Conservation (phyloP, 345 rosid species). For the Citrus australasica region DNA sequence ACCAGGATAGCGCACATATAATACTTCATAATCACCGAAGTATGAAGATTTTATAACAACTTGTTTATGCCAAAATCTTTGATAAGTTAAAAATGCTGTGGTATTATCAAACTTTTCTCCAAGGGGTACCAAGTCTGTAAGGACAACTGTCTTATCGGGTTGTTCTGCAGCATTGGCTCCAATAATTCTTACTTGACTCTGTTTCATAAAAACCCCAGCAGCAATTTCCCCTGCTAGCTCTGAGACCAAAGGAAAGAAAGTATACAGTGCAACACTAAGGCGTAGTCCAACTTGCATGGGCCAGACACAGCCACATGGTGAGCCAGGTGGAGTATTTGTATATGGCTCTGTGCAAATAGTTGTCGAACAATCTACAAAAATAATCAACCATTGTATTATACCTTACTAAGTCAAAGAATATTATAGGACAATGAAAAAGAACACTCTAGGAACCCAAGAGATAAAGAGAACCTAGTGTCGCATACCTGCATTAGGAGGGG, state of each 20-base stretch:
- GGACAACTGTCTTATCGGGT: conserved; percentile 81
- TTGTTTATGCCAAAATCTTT: conserved; percentile 87
- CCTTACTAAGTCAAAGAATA: not conserved
- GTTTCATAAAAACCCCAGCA: conserved; percentile 87
- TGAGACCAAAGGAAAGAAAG: conserved; percentile 93
- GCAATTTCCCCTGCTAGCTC: conserved; percentile 81
- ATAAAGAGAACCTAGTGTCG: not conserved
- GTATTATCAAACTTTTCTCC: conserved; percentile 71
- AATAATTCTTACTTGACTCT: conserved; percentile 92
- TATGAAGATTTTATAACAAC: conserved; percentile 53
- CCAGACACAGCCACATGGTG: conserved; percentile 91
- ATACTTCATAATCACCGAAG: conserved; percentile 76
- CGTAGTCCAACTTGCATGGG: conserved; percentile 91
- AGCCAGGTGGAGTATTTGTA: conserved; percentile 90
- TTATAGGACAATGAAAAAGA: conserved; percentile 3
- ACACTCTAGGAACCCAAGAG: conserved; percentile 1
- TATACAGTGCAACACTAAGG: conserved; percentile 74
- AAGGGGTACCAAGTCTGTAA: conserved; percentile 82
- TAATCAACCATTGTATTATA: conserved; percentile 19
- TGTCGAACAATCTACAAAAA: conserved; percentile 68
- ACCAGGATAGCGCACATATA: conserved; percentile 88
- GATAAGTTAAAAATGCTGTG: conserved; percentile 70
- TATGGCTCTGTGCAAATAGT: conserved; percentile 72
- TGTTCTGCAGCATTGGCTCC: conserved; percentile 91
- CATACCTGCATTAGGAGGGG: conserved; percentile 95